phyloP scores from a whole-genome alignment of 2,329 filamentous ascomycete species.

The Claviceps digitariae region DNA sequence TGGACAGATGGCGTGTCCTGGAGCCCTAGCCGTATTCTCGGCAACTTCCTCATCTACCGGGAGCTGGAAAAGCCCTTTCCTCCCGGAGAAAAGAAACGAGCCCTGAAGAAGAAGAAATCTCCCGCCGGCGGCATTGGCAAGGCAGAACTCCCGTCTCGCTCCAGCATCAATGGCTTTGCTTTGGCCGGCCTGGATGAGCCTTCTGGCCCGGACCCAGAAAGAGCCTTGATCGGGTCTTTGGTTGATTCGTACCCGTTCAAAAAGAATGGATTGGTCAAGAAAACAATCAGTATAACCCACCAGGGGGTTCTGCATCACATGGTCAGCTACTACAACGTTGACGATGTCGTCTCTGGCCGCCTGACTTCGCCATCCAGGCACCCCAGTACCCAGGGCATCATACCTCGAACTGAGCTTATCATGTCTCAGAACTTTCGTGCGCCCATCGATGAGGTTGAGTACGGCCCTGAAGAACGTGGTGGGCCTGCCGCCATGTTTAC shows the following conservation, averaged over 20 bases:
- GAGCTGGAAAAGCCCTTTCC: slow-evolving; percentile 68
- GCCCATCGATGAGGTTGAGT: slow-evolving; percentile 47
- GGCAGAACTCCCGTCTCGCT: slow-evolving; percentile 13
- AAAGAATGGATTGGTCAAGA: slow-evolving; percentile 70
- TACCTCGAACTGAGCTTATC: slow-evolving; percentile 44
- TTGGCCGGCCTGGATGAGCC: slow-evolving; percentile 1
- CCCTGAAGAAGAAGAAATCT: slow-evolving; percentile 53
- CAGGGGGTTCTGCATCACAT: slow-evolving; percentile 68
- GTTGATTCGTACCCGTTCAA: slow-evolving; percentile 89
- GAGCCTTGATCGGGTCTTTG: slow-evolving; percentile 59
- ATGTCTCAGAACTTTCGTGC: slow-evolving; percentile 53
- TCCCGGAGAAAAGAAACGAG: slow-evolving; percentile 73
- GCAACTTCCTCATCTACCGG: slow-evolving; percentile 76
- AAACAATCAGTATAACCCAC: slow-evolving; percentile 73
- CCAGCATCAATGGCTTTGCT: slow-evolving; percentile 7
- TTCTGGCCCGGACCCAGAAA: slow-evolving; percentile 18
- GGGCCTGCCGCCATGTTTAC: slow-evolving; percentile 5
- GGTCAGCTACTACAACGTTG: slow-evolving; percentile 76
- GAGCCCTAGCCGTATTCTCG: slow-evolving; percentile 77
- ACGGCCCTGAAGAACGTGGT: slow-evolving; percentile 5
- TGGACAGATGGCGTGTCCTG: slow-evolving; percentile 90
- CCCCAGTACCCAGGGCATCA: slow-evolving; percentile 21
- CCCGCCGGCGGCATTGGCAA: slow-evolving; percentile 23
- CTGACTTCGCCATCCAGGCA: slow-evolving; percentile 46
- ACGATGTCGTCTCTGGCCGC: slow-evolving; percentile 55